Evolutionary conservation across 2,329 filamentous ascomycete genomes (phyloP).

Genomic region (Ascochyta lentis): DNA sequence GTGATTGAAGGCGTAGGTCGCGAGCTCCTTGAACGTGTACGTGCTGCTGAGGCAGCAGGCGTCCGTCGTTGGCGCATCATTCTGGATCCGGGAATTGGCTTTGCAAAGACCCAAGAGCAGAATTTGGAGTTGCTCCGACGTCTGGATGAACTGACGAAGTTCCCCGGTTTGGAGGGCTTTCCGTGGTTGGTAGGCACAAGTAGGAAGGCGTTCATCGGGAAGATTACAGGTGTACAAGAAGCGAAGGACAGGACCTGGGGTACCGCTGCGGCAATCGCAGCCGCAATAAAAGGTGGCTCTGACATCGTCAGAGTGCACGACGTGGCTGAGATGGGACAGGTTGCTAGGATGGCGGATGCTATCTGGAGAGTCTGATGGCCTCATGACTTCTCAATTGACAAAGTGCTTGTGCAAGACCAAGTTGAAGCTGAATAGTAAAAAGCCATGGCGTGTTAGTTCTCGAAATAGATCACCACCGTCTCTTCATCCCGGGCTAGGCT

Average conservation of each 20-base stretch:
- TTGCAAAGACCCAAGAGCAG: conserved; percentile 82
- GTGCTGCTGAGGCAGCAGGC: conserved; percentile 79
- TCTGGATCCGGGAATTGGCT: conserved; percentile 91
- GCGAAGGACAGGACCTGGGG: conserved; percentile 79
- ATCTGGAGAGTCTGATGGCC: conserved; percentile 67
- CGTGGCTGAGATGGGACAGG: conserved; percentile 82
- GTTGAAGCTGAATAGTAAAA: not conserved
- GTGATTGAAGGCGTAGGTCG: conserved; percentile 68
- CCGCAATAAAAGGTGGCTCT: conserved; percentile 83
- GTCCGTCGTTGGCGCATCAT: conserved; percentile 93
- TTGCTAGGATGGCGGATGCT: conserved; percentile 89
- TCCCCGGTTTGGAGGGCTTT: conserved; percentile 66
- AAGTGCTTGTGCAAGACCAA: not conserved
- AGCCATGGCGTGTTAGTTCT: not conserved
- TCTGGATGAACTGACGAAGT: conserved; percentile 63
- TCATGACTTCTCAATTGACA: not conserved
- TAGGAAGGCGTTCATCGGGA: conserved; percentile 87
- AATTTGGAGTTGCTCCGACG: conserved; percentile 80
- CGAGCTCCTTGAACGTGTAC: conserved; percentile 74
- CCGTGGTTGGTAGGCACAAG: conserved; percentile 92
- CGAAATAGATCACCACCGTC: conserved; percentile 10
- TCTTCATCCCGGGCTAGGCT: not conserved
- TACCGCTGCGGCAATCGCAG: conserved; percentile 86
- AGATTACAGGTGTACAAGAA: conserved; percentile 75
- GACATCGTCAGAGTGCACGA: conserved; percentile 95